Evolutionary conservation across 805 yeast genomes (phyloP), one percentile per base, ranked within the genome.

Genomic region (Wickerhamomyces mucosus): DNA sequence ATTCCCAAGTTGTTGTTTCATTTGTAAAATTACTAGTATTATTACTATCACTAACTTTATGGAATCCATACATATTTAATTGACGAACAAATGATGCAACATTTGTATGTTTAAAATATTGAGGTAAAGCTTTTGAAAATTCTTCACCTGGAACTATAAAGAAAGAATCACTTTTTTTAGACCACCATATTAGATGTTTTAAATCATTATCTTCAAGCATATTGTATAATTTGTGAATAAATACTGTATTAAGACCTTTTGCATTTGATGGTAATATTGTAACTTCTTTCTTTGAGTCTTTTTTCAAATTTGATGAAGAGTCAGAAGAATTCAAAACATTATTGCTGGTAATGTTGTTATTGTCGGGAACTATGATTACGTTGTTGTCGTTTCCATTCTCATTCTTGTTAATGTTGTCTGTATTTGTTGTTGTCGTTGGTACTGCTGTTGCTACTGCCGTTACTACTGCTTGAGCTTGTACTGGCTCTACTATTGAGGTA

Each of bases 161-260:
- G 46, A 92, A 92, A 5, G 88, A 72, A 29, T 77, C 82, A 37
- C 72, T 71, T 9, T 74, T 48, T 9, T 72, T 64, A 1, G 84
- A 58, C 96, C 97, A 89, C 76, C 89, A 78, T 16, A 89, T 89
- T 23, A 89, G 65, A 49, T 80, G 92, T 35, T 70, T 60, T 21
- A 89, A 60, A 18, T 69, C 56, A 3, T 63, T 61, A 50, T 89
- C 96, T 45, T 88, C 94, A 29, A 89, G 67, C 94, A 89, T 89
- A 40, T 79, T 75, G 63, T 83, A 88, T 17, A 89, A 69, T 52
- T 89, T 89, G 57, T 88, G 95, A 37, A 88, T 82, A 59, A 89
- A 89, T 5, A 75, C 73, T 1, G 76, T 64, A 42, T 72, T 52
- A 1, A 47, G 38, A 6, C 55, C 55, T 22, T 50, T 50, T 6